A percentile compares a stretch with the other conserved stretches of the same genome.
phyloP scores from a whole-genome alignment of 2,329 filamentous ascomycete genomes.

The Orbilia ellipsospora region DNA sequence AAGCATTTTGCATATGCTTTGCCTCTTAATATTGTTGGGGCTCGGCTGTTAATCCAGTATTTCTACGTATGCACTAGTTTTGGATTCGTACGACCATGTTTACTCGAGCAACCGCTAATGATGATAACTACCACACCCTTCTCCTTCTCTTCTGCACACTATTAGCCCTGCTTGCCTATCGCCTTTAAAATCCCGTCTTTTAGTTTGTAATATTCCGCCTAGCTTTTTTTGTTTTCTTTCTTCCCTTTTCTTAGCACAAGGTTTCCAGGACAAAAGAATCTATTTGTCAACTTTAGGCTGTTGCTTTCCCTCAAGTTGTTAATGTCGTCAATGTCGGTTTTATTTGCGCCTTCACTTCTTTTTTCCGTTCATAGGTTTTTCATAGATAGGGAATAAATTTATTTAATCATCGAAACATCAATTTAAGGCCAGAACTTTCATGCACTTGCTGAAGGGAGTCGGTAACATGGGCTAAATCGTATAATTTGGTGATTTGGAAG shows the following conservation, averaged over 20 bases:
- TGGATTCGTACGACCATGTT: slow-evolving; percentile 3
- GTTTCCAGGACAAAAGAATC: neutral
- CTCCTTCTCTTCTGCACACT: neutral
- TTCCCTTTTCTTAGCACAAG: neutral
- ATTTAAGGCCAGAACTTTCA: neutral
- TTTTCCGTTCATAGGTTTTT: slow-evolving; percentile 16
- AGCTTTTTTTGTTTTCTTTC: slow-evolving; percentile 5
- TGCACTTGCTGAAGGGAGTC: too few relatives aligned
- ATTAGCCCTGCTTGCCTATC: slow-evolving; percentile 12
- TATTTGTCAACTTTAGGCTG: neutral
- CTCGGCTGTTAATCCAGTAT: slow-evolving; percentile 29
- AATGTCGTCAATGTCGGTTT: neutral
- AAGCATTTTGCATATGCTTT: slow-evolving; percentile 10
- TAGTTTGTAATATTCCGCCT: slow-evolving; percentile 14
- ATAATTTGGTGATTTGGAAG: too few relatives aligned
- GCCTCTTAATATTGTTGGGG: slow-evolving; percentile 20
- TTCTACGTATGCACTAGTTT: slow-evolving; percentile 24
- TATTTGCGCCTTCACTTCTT: slow-evolving; percentile 19
- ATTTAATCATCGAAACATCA: neutral
- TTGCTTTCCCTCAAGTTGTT: neutral
- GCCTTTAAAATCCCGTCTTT: neutral
- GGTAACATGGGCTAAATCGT: too few relatives aligned
- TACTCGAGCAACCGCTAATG: slow-evolving; percentile 20
- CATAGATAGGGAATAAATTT: slow-evolving; percentile 8
- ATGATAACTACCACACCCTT: slow-evolving; percentile 18